phyloP scores from a whole-genome alignment of 1,284 basidiomycete genomes.

The Ustilago bromivora region DNA sequence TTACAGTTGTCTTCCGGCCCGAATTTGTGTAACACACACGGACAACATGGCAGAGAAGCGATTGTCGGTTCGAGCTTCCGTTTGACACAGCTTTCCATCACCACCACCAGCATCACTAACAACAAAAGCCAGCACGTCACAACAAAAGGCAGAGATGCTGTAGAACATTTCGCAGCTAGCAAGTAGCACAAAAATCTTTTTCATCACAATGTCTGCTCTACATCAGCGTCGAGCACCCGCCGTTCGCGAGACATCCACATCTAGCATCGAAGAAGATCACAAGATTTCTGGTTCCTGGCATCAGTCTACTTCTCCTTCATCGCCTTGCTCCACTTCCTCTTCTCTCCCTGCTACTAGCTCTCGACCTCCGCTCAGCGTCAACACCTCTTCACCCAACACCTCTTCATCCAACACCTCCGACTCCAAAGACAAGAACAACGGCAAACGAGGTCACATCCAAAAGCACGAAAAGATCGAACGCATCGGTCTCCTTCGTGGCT shows the following conservation, averaged over 20 bases:
- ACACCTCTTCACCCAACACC: not conserved
- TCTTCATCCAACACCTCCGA: not conserved
- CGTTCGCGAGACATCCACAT: slow-evolving; percentile 34
- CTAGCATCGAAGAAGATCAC: slow-evolving; percentile 47
- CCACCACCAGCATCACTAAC: not conserved
- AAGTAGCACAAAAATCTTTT: not conserved
- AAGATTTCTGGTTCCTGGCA: slow-evolving; percentile 44
- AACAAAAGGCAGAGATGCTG: slow-evolving; percentile 3
- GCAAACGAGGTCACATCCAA: slow-evolving; percentile 36
- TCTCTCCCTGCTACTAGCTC: not conserved
- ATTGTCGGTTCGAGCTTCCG: not conserved
- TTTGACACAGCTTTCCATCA: not conserved
- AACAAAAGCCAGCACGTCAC: not conserved
- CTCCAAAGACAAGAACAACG: slow-evolving; percentile 8
- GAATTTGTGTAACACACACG: slow-evolving; percentile 1
- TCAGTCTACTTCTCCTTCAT: slow-evolving; percentile 1
- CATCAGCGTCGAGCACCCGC: slow-evolving; percentile 36
- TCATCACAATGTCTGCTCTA: slow-evolving; percentile 23
- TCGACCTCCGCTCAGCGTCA: slow-evolving; percentile 19
- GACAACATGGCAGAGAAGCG: not conserved
- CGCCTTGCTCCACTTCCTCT: not conserved
- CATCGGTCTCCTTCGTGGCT: slow-evolving; percentile 50
- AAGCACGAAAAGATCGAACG: slow-evolving; percentile 49
- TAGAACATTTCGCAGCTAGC: not conserved
- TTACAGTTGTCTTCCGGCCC: slow-evolving; percentile 1